Base-by-base conservation (phyloP, 2,329 filamentous ascomycete species). In the Fusarium nelsonii region DNA sequence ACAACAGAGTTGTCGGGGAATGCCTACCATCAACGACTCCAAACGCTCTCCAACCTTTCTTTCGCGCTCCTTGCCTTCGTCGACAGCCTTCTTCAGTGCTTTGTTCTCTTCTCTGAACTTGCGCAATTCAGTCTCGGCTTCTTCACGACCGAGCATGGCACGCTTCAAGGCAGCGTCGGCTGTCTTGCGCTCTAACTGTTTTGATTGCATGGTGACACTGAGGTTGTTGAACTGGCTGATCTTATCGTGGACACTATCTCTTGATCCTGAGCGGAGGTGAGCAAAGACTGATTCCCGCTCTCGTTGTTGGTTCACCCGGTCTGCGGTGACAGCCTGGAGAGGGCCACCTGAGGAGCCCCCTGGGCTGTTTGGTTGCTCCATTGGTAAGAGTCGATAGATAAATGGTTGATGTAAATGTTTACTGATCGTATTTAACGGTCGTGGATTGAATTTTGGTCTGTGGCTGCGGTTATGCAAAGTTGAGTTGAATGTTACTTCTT, bases 151-250 rank as follows among this genome's bases (percentile, higher is more conserved):
- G 48, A 91, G 76, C 83, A 90, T 87, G 65, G 89, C 89, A 48
- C 89, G 85, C 77, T 89, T 90, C 16, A 91, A 80, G 32, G 89
- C 89, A 33, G 88, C 88, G 70, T 91, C 89, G 71, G 87, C 88
- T 48, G 84, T 88, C 78, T 87, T 90, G 72, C 88, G 85, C 76
- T 90, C 88, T 54, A 89, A 80, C 48, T 88, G 84, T 73, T 88
- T 89, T 34, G 85, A 85, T 77, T 86, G 83, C 69, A 84, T 80
- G 59, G 90, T 86, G 44, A 93, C 83, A 59, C 85, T 86, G 36
- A 93, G 83, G 59, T 84, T 87, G 81, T 93, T 92, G 79, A 93
- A 92, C 78, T 92, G 91, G 74, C 87, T 89, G 66, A 92, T 90
- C 74, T 89, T 88, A 63, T 90, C 87, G 71, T 89, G 84, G 8